Evolutionary conservation across 78 protist genomes (phyloP).

Genomic region (Dictyostelium capitatum): DNA sequence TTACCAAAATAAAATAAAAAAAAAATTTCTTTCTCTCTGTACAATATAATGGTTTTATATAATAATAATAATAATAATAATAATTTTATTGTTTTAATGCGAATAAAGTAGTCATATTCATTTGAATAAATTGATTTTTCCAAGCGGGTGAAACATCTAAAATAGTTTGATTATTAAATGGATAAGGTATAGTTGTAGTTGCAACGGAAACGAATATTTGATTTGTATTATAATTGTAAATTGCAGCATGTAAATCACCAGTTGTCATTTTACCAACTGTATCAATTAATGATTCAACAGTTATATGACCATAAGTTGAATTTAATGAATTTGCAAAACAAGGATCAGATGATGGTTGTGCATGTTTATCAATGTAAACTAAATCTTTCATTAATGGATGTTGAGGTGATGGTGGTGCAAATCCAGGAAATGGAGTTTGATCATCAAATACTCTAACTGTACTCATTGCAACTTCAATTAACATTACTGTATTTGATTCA

Average conservation of each 20-base stretch:
- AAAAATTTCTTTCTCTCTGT: no score
- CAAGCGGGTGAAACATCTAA: slow-evolving; percentile 25
- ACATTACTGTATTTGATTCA: slow-evolving; percentile 38
- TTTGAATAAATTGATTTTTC: slow-evolving; percentile 55
- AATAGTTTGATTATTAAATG: not conserved
- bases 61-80: no score
- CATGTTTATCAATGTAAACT: slow-evolving; percentile 50
- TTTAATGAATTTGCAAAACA: slow-evolving; percentile 25
- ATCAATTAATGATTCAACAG: not conserved
- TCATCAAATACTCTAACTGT: slow-evolving; percentile 29
- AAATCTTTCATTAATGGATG: slow-evolving; percentile 34
- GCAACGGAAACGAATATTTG: slow-evolving; percentile 45
- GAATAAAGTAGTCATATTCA: slow-evolving; percentile 47
- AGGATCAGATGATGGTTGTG: slow-evolving; percentile 41
- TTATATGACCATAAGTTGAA: not conserved
- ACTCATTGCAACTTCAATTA: slow-evolving; percentile 34
- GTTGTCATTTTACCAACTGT: slow-evolving; percentile 9
- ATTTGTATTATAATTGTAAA: slow-evolving; percentile 32
- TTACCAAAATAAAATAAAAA: no score
- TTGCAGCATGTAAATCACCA: slow-evolving; percentile 60
- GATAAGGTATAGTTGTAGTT: slow-evolving; percentile 15
- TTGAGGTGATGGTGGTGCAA: slow-evolving; percentile 18
- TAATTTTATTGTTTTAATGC: not conserved
- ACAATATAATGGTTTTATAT: no score
- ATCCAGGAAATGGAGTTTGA: slow-evolving; percentile 45